Evolutionary conservation across 345 rosid genomes (phyloP), one percentile per base, ranked within the genome.

Genomic region (Boechera divaricarpa): DNA sequence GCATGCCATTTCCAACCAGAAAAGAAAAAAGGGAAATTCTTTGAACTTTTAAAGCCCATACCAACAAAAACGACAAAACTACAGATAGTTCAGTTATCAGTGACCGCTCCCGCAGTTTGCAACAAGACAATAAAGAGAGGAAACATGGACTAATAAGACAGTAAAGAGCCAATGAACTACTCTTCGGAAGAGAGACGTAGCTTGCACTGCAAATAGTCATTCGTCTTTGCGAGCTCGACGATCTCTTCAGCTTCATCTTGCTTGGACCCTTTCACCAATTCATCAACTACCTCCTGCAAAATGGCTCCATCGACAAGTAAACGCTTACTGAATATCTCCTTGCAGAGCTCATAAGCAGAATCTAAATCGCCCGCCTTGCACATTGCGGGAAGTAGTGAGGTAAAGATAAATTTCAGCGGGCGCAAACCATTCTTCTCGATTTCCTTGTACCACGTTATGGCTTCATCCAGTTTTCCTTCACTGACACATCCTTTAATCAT

Each of bases 281-380:
- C 69, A 81, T 85, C 81, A 28, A 89, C 85, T 6, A 87, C 90
- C 28, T 51, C 76, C 77, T 86, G 93, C 62, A 89, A 42, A 12
- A 76, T 1, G n/a, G 70, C 67, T 54, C 11, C 62, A 44, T 81
- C 79, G 3, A 82, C 70, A 35, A 61, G 63, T 7, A 67, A 42
- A 38, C 76, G 67, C 63, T 67, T 79, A 3, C 54, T 16, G 38
- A 88, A 67, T 59, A 79, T 69, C 52, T 79, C 83, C 77, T 77
- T 76, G 36, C 84, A 88, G 13, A 89, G 74, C 78, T 81, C 82
- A 52, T 58, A 69, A 24, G 90, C 97, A 55, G 75, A 80, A 11
- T 69, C 86, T 47, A 83, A 44, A 57, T 93, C 95, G 57, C 82
- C 88, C 44, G 87, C 81, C 76, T 87, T 78, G 28, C 88, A 81